Percentiles rank a stretch among this genome's conserved stretches.
phyloP scores from a whole-genome alignment of 176 grass and related monocot genomes.

The sorghum (Sorghum bicolor) region DNA sequence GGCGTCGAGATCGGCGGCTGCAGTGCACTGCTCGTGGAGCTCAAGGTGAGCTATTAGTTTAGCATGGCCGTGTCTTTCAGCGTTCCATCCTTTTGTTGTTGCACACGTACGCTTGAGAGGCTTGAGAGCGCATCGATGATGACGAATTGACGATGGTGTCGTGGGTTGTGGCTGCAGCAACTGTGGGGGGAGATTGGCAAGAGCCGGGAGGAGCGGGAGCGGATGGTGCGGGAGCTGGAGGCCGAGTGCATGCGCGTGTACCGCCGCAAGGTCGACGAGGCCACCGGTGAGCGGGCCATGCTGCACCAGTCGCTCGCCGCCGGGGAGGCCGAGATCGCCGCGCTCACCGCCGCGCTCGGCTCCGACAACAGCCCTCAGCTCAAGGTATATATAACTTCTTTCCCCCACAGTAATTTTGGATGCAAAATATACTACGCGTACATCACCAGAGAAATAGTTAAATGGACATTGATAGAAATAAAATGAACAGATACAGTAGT shows the following conservation, averaged over 20 bases:
- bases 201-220: conserved; percentile 47
- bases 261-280: conserved; percentile 60
- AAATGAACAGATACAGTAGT: no score
- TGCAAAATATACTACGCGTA: no score
- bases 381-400: conserved; percentile 26
- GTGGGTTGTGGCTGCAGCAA: conserved; percentile 25
- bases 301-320: conserved; percentile 61
- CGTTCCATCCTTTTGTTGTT: no score
- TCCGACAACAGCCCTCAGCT: conserved; percentile 41
- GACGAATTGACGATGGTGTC: no score
- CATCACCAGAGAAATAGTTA: no score
- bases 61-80: not conserved
- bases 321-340: conserved; percentile 60
- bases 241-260: conserved; percentile 57
- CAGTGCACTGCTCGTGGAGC: conserved; percentile 40
- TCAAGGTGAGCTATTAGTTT: conserved; percentile 20
- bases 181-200: conserved; percentile 66
- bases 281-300: conserved; percentile 42
- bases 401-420: not conserved
- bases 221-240: conserved; percentile 58
- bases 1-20: not conserved
- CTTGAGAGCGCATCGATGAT: not conserved
- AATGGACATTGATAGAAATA: no score
- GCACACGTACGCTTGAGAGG: no score
- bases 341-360: conserved; percentile 48